Evolutionary conservation across 306 rosid species (phyloP).

Genomic region (Erythrophleum fordii): DNA sequence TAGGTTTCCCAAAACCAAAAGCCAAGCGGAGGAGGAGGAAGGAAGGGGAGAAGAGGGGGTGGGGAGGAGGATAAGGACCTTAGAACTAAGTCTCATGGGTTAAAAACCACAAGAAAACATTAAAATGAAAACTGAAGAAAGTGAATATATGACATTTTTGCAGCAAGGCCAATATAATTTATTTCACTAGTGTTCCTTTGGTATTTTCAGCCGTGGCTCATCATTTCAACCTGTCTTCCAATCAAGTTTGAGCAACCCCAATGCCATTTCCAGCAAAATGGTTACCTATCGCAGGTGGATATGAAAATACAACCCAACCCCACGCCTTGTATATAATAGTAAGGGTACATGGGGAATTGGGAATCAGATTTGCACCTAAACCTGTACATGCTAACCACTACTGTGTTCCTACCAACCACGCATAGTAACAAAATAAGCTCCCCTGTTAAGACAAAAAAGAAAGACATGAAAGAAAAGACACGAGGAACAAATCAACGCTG

Average conservation of each 20-base stretch:
- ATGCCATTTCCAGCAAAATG: slow-evolving; percentile 34
- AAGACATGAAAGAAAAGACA: slow-evolving; percentile 35
- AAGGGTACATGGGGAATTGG: slow-evolving; percentile 45
- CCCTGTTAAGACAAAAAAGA: slow-evolving; percentile 39
- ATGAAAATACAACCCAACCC: slow-evolving; percentile 42
- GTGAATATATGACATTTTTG: slow-evolving; percentile 17
- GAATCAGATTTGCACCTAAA: slow-evolving; percentile 57
- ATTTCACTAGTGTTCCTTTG: slow-evolving; percentile 41
- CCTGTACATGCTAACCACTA: slow-evolving; percentile 62
- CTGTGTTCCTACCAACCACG: slow-evolving; percentile 55
- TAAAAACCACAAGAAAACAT: neutral
- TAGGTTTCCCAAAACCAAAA: neutral
- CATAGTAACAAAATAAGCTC: slow-evolving; percentile 69
- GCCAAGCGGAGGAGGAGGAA: neutral
- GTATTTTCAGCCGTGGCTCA: slow-evolving; percentile 43
- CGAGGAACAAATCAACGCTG: slow-evolving; percentile 49
- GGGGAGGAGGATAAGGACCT: too few relatives aligned
- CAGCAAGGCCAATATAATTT: slow-evolving; percentile 46
- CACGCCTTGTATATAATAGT: slow-evolving; percentile 44
- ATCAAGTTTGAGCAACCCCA: slow-evolving; percentile 32
- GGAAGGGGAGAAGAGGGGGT: neutral
- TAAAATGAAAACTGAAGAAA: neutral
- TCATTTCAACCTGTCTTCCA: slow-evolving; percentile 39
- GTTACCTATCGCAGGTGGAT: slow-evolving; percentile 37
- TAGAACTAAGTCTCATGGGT: neutral